Percentiles rank a stretch among this genome's conserved stretches.
phyloP scores from a whole-genome alignment of 2,329 filamentous ascomycete genomes.

The Hirsutella rhossiliensis region DNA sequence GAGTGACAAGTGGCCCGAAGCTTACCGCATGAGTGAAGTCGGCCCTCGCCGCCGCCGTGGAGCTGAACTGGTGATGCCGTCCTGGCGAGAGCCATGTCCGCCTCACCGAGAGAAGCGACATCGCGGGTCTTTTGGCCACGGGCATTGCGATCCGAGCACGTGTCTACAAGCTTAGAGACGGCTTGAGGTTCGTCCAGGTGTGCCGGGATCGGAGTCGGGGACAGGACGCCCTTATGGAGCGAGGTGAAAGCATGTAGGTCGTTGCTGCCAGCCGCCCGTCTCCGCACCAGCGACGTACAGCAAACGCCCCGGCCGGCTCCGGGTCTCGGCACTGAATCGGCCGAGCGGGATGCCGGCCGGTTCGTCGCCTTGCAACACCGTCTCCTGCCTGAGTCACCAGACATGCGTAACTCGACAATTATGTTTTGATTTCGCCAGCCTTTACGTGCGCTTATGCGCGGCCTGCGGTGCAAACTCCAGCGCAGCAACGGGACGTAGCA shows the following conservation, averaged over 20 bases:
- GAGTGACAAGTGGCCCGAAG: neutral
- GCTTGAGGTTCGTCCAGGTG: too few relatives aligned
- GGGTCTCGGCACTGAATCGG: neutral
- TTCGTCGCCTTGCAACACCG: too few relatives aligned
- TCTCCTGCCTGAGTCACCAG: too few relatives aligned
- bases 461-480: too few relatives aligned
- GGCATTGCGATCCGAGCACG: neutral
- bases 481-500: too few relatives aligned
- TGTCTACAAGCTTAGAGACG: too few relatives aligned
- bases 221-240: too few relatives aligned
- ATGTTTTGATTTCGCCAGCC: too few relatives aligned
- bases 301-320: neutral
- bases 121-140: neutral
- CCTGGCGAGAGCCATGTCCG: slow-evolving; percentile 3
- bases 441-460: too few relatives aligned
- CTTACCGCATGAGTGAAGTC: slow-evolving; percentile 36
- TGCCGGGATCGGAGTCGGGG: too few relatives aligned
- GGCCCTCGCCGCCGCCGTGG: slow-evolving; percentile 16
- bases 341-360: neutral
- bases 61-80: slow-evolving; percentile 19
- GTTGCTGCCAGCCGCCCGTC: neutral
- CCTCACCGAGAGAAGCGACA: neutral
- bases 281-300: neutral
- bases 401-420: too few relatives aligned
- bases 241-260: neutral